Evolutionary conservation across 2,329 filamentous ascomycete genomes (phyloP).

Genomic region (Aspergillus phoenicis): DNA sequence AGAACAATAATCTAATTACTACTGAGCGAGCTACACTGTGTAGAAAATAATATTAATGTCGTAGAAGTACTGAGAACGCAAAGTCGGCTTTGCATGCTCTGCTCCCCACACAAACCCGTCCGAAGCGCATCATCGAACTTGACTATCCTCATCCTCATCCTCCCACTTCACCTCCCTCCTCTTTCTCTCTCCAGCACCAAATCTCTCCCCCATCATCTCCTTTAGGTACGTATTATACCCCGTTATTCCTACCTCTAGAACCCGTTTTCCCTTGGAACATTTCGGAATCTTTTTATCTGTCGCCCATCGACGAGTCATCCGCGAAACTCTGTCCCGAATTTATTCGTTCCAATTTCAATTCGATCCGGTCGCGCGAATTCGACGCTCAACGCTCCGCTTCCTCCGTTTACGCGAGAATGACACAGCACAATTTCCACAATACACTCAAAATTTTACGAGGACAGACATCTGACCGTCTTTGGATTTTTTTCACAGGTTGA

Average conservation of each 20-base stretch:
- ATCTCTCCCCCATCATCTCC: conserved; percentile 2
- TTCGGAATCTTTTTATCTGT: too few species aligned
- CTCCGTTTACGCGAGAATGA: not conserved
- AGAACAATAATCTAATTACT: too few species aligned
- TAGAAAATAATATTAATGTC: too few species aligned
- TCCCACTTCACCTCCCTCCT: conserved; percentile 10
- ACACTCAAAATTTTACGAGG: not conserved
- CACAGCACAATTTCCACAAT: not conserved
- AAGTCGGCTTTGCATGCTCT: conserved; percentile 10
- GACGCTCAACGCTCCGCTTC: conserved; percentile 2
- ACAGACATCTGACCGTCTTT: conserved; percentile 20
- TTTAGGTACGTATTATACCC: not conserved
- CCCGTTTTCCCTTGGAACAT: not conserved
- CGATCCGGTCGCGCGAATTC: conserved; percentile 9
- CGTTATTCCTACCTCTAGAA: not conserved
- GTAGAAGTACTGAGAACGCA: conserved; percentile 1
- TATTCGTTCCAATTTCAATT: not conserved
- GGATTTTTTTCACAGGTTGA: conserved; percentile 17
- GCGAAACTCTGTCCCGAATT: not conserved
- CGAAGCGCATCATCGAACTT: conserved; percentile 21
- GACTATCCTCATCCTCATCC: conserved; percentile 15
- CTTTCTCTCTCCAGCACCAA: conserved; percentile 4
- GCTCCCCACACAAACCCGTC: conserved; percentile 24
- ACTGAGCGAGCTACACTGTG: conserved; percentile 10
- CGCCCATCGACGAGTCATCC: too few species aligned